Base-by-base conservation (phyloP, 495 filamentous ascomycete genomes). In the Paragyromitra xinjiangensis region DNA sequence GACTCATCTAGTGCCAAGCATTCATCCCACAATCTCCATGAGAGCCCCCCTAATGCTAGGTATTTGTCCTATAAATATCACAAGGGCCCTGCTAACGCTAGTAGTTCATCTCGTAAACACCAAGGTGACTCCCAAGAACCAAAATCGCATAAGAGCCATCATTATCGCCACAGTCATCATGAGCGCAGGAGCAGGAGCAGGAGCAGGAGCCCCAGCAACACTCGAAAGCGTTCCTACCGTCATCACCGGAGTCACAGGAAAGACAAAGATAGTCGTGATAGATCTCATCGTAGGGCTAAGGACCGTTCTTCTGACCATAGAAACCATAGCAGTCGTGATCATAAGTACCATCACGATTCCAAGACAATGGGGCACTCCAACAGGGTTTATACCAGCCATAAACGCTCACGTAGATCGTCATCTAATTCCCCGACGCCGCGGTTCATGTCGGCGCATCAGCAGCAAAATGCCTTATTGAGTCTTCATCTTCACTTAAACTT, bases 1-100 rank as follows among this genome's bases (percentile, higher is more conserved):
- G n/a, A 40, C 42, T 53, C 44, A 63, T 16, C 29, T 22, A 42
- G 39, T 29, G 24, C 26, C 45, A 71, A 19, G 26, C 11, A 14
- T 11, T 42, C 69, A 3, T 71, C 69, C 59, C 69, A 26, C 34
- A 63, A 71, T 12, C 42, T 40, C 29, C 69, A 42, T 19, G 39
- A 24, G 12, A 19, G 44, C 24, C 64, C 55, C 2, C 8, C n/a
- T 6, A 4, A n/a, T 7, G n/a, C n/a, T 22, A 53, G n/a, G 50
- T 22, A 53, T 8, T 22, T 2, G 19, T 0, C 50, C 50, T n/a
- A 22, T 19, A 53, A 22, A n/a, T 53, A 22, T n/a, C 26, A 19
- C 12, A 11, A 39, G 50, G 42, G 16, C 7, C 22, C n/a, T 71
- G 14, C 29, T 22, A 42, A 51, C 34, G 7, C 29, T 26, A 64